Evolutionary conservation across 2,329 filamentous ascomycete species (phyloP), one percentile per base, ranked within the genome.

Genomic region (Ramichloridium luteum): DNA sequence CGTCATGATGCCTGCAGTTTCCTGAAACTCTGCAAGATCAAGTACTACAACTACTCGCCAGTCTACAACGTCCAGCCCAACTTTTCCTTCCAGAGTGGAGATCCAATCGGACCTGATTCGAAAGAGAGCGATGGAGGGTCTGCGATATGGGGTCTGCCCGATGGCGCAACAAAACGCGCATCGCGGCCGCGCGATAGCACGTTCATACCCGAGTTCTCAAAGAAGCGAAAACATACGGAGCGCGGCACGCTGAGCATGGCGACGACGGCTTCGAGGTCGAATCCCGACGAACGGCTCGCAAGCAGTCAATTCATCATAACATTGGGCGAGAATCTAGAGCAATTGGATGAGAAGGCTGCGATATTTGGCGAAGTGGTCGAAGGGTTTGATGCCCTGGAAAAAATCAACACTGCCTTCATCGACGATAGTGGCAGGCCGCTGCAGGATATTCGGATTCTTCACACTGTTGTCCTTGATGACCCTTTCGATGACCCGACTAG

Each of bases 21-120:
- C 58, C 67, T 98, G 35, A 96, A 98, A 69, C 81, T 98, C 48
- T 94, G 90, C 74, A 96, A 96, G 64, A 68, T 85, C 60, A 98
- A 94, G 65, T 98, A 96, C 64, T 98, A 94, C 74, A 96, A 96
- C 65, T 96, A 92, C 58, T 77, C 85, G 4, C 90, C 88, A 15
- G 65, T 96, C 33, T 83, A 94, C 62, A 85, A 79, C 45, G 74
- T 98, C 22, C 90, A 94, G 54, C 90, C 88, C 56, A 77, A 84
- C 59, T 96, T 94, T 60, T 93, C 86, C 39, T 93, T 93, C 60
- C 88, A 96, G 59, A 92, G 83, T 17, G 88, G 88, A 55, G 90
- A 96, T 51, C 88, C 88, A 9, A 76, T 96, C 32, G 88, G 90
- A 9, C 88, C 86, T 9, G 73, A 80, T 35, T 82, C 84, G 10